phyloP scores from a whole-genome alignment of 73 alveolate genomes.

The Diophrys appendiculata region DNA sequence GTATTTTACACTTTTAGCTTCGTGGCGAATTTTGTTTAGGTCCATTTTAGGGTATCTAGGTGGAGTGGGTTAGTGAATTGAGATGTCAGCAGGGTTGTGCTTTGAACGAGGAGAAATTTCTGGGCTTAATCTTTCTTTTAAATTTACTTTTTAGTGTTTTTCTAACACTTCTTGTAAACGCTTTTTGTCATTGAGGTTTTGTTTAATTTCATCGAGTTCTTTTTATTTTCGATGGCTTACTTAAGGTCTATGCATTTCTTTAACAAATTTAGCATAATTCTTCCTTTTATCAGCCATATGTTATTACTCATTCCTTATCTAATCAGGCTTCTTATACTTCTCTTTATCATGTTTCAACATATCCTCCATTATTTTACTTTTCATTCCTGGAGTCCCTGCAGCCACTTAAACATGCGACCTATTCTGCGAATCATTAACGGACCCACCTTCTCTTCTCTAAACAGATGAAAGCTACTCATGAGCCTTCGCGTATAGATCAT shows the following conservation, averaged over 20 bases:
- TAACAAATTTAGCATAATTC: slow-evolving; percentile 21
- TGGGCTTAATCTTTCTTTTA: too few species aligned
- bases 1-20: too few species aligned
- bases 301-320: background rate
- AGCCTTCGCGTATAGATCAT: background rate
- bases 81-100: too few species aligned
- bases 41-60: too few species aligned
- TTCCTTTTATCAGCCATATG: slow-evolving; percentile 10
- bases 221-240: background rate
- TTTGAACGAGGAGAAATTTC: too few species aligned
- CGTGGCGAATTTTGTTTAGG: too few species aligned
- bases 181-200: slow-evolving; percentile 3
- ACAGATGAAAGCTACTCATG: too few species aligned
- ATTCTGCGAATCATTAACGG: background rate
- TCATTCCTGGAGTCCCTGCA: background rate
- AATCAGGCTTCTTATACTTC: background rate
- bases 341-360: background rate
- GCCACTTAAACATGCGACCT: background rate
- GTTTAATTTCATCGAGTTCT: slow-evolving; percentile 1
- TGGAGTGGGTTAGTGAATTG: too few species aligned
- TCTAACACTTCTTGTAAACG: background rate
- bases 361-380: background rate
- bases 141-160: too few species aligned
- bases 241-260: slow-evolving; percentile 32
- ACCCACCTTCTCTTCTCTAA: background rate